phyloP scores from a whole-genome alignment of 345 rosid genomes.

The Eucalyptus camaldulensis region DNA sequence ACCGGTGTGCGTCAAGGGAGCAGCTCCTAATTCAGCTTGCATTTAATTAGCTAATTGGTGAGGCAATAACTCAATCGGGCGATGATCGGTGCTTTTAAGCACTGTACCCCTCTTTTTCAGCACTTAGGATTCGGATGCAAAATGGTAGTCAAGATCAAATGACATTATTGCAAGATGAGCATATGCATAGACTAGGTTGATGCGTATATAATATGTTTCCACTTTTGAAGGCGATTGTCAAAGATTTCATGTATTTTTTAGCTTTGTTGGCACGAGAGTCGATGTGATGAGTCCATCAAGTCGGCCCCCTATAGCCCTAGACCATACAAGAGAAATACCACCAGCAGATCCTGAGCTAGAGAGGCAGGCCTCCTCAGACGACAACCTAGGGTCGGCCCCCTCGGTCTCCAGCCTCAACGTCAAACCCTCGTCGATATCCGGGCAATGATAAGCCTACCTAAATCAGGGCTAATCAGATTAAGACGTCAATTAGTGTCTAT shows the following conservation, averaged over 20 bases:
- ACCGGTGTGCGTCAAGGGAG: neutral
- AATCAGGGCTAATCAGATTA: neutral
- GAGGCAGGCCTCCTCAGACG: neutral
- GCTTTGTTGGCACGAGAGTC: neutral
- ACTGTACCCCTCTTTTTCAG: neutral
- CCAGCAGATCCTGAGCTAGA: neutral
- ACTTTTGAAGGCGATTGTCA: neutral
- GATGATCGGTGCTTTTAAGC: neutral
- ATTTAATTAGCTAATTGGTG: neutral
- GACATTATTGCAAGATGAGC: neutral
- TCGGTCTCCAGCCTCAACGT: neutral
- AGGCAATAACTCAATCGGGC: rapidly evolving
- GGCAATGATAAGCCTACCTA: neutral
- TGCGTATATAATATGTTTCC: neutral
- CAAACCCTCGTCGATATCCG: neutral
- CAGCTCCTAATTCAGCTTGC: rapidly evolving
- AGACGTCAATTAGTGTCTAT: neutral
- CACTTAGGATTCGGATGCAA: neutral
- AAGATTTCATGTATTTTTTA: neutral
- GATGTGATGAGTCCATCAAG: neutral
- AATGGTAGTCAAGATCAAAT: neutral
- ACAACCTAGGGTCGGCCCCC: neutral
- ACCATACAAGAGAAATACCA: neutral
- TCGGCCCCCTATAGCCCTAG: neutral
- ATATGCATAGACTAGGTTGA: neutral